Evolutionary conservation across 176 grass and related monocot species (phyloP).

Genomic region (Musa acuminata): DNA sequence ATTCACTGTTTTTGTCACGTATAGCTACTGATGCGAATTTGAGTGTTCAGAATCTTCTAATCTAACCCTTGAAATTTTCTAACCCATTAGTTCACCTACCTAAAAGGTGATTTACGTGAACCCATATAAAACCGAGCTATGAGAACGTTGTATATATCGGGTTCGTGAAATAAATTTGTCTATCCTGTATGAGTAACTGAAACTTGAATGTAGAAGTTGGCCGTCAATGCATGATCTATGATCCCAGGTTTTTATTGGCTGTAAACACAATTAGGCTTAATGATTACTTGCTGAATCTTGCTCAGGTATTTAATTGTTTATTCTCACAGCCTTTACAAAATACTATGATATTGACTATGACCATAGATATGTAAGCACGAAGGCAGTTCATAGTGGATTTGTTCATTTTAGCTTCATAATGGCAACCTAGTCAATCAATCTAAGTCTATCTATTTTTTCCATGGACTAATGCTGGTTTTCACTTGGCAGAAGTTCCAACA

Average conservation of each 20-base stretch:
- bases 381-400: neutral
- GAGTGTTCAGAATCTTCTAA: too few species aligned
- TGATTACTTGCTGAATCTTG: too few species aligned
- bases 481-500: conserved; percentile 18
- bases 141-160: neutral
- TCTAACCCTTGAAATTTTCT: too few species aligned
- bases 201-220: neutral
- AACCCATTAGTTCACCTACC: neutral
- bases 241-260: neutral
- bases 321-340: neutral
- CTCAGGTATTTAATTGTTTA: neutral
- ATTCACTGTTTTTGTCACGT: too few species aligned
- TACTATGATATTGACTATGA: neutral
- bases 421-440: neutral
- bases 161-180: neutral
- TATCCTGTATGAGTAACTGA: neutral
- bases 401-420: neutral
- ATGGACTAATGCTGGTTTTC: conserved; percentile 3
- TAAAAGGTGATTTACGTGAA: neutral
- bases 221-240: neutral
- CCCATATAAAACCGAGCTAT: neutral
- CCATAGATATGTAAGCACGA: neutral
- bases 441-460: neutral
- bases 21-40: too few species aligned
- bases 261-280: too few species aligned